Evolutionary conservation across 768 basidiomycete genomes (phyloP), one percentile per base, ranked within the genome.

Genomic region (Boletus reticuloceps): DNA sequence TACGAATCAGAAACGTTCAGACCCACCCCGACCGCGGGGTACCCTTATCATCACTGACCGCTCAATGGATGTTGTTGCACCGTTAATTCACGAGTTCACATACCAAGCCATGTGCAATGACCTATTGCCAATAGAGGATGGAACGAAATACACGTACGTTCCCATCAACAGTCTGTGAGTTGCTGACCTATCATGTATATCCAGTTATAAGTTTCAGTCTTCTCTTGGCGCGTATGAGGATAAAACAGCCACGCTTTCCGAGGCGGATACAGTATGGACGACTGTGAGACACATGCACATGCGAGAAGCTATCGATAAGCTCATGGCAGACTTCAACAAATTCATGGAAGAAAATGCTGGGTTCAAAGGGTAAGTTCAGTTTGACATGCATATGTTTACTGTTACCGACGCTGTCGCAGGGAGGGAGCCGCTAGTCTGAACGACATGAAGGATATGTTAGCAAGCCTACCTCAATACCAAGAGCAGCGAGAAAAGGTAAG

Each of bases 31-130:
- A 56, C 87, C 89, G 13, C 84, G 89, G 53, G 86, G 82, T 5
- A 89, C 92, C 16, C 75, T 98, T 38, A 80, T 98, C 65, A 88
- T 99, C 56, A 95, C 94, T 6, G 97, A 99, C 72, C 86, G 97
- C n/a, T 82, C 94, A 5, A 93, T 99, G 88, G 97, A 99, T 71
- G 85, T 86, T 63, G 67, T 89, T 25, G 88, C 93, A 3, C 97
- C 97, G 2, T 82, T 98, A 56, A 69, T 97, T 36, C 97, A 99
- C 69, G 97, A 98, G 67, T 99, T 99, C 68, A 98, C 96, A 20
- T 99, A 98, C 71, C 97, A 98, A 72, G 96, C 97, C 1, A 99
- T 99, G 97, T 89, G 89, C 47, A 94, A 94, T 63, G 97, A 99
- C 70, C 72, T 99, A 19, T 79, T 99, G 6, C 88, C 87, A 17